Conservation (phyloP, 2,329 filamentous ascomycete genomes). For the Tolypocladium amazonense region DNA sequence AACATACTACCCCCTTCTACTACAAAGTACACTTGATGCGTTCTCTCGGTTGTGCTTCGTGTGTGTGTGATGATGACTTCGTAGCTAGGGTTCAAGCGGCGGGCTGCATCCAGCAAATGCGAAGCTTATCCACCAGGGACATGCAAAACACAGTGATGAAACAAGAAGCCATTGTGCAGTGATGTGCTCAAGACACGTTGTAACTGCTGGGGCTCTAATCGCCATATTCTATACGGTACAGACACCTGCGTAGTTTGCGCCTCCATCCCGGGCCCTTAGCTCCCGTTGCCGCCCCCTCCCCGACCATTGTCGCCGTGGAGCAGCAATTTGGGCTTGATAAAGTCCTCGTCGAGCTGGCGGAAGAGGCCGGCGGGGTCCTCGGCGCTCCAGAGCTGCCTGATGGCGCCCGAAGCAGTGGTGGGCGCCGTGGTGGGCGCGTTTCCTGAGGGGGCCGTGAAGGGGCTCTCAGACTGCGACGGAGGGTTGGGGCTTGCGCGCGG, state of each 20-base stretch:
- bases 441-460: conserved; percentile 17
- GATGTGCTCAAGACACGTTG: not conserved
- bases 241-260: not conserved
- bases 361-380: conserved; percentile 89
- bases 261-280: not conserved
- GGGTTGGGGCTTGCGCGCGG: conserved; percentile 15
- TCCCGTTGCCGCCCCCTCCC: conserved; percentile 15
- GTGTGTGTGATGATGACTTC: not conserved
- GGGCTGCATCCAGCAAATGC: not conserved
- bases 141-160: not conserved
- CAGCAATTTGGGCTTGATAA: conserved; percentile 83
- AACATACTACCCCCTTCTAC: not conserved
- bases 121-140: not conserved
- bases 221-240: no score
- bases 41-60: not conserved
- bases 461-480: conserved; percentile 14
- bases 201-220: not conserved
- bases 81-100: not conserved
- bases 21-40: not conserved
- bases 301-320: conserved; percentile 52
- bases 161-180: not conserved
- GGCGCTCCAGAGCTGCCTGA: conserved; percentile 70
- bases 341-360: conserved; percentile 87
- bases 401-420: conserved; percentile 64
- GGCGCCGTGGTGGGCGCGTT: conserved; percentile 24